Base-by-base conservation (phyloP, 1,139 yeast genomes). In the Zhuliangozyma blackwelliae region DNA sequence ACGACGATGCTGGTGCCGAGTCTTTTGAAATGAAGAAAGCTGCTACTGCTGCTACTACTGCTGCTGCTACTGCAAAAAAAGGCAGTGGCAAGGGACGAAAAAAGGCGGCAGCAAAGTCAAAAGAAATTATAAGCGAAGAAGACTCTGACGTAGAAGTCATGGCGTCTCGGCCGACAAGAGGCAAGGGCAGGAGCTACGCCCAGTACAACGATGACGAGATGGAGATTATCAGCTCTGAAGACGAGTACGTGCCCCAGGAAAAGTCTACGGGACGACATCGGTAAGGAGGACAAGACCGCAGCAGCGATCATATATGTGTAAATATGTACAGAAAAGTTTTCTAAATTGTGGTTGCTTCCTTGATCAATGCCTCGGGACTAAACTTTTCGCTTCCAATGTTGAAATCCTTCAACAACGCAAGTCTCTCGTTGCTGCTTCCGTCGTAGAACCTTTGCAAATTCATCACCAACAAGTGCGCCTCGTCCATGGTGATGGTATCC, bases 371-470 rank as follows among this genome's bases (percentile, higher is more conserved):
- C 1, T 87, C 88, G 51, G 85, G 74, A 37, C 71, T 69, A 53
- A 92, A 92, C 19, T 67, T 61, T 3, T 69, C 59, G 29, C 78
- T 72, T 0, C 96, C 97, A 6, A 59, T 49, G 35, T 88, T 87
- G 65, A 92, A 92, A 28, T 74, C 77, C 33, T 64, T 61, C 47
- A 92, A 67, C 42, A 90, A 63, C 32, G 70, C 49, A 55, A 89
- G 76, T 16, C 70, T 65, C 28, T 65, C 65, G 1, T 82, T 83
- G 21, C 31, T 37, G 19, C 36, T 33, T 4, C 64, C 71, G 9
- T 95, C 94, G 56, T 89, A 92, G 60, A 92, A 92, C 52, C 96
- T 74, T 61, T 92, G 98, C 36, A 90, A 66, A 50, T 86, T 86
- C 48, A 90, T 66, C 26, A 88, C 70, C 39, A 92, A 67, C 42